Conservation (phyloP, 371 early-diverging fungal species). For the Apophysomyces trapeziformis region DNA sequence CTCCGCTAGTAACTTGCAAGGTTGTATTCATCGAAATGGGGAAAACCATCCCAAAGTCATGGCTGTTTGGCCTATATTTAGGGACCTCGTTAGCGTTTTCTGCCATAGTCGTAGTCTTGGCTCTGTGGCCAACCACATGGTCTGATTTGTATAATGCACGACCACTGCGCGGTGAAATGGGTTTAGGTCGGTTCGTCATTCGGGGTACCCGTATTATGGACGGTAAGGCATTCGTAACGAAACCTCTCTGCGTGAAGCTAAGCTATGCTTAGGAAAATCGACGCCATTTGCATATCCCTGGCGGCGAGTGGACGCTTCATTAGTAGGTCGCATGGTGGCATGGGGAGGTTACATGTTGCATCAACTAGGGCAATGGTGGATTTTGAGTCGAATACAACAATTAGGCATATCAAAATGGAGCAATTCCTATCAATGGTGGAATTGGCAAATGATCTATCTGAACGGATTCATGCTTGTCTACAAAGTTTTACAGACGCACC, state of each 20-base stretch:
- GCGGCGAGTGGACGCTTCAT: conserved; percentile 29
- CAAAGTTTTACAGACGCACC: conserved; percentile 38
- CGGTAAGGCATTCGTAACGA: conserved; percentile 18
- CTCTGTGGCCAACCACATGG: conserved; percentile 33
- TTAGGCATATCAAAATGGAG: conserved; percentile 32
- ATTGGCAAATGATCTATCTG: conserved; percentile 48
- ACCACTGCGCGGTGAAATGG: conserved; percentile 47
- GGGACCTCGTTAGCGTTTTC: conserved; percentile 21
- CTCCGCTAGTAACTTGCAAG: not conserved
- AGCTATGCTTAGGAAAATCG: conserved; percentile 28
- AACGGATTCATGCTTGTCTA: conserved; percentile 39
- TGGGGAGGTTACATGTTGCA: conserved; percentile 42
- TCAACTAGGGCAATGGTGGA: conserved; percentile 44
- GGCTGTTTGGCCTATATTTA: conserved; percentile 7
- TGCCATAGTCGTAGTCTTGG: conserved; percentile 14
- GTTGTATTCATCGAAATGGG: not conserved
- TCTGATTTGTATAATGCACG: conserved; percentile 40
- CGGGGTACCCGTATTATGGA: conserved; percentile 38
- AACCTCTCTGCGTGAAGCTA: not conserved
- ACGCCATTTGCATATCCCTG: conserved; percentile 53
- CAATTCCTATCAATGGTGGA: conserved; percentile 42
- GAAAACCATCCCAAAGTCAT: not conserved
- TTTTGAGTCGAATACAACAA: conserved; percentile 32
- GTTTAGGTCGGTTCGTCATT: conserved; percentile 43
- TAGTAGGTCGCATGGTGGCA: conserved; percentile 23